phyloP scores from a whole-genome alignment of 2,329 filamentous ascomycete species.

The Eutypa lata region DNA sequence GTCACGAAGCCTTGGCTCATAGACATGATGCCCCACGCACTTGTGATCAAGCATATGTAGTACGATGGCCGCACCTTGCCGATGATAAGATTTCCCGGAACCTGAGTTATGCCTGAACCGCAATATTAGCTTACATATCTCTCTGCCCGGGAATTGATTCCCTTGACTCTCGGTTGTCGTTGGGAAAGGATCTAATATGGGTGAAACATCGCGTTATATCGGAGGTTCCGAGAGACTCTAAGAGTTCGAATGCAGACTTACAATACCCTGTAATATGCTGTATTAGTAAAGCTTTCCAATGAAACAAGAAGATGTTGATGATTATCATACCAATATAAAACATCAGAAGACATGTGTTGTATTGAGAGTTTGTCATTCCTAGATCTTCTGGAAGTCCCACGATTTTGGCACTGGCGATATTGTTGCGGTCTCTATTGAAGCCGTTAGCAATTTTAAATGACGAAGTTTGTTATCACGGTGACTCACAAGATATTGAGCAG shows the following conservation, averaged over 20 bases:
- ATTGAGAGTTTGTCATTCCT: constrained; percentile 8
- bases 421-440: constrained; percentile 8
- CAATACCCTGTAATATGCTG: not conserved
- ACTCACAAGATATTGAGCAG: constrained; percentile 13
- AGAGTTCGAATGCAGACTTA: not conserved
- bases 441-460: not conserved
- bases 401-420: constrained; percentile 14
- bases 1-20: constrained; percentile 31
- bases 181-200: too few relatives aligned
- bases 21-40: constrained; percentile 22
- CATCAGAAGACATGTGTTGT: constrained; percentile 13
- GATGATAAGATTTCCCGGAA: constrained; percentile 18
- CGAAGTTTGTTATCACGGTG: not conserved
- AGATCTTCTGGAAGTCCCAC: constrained; percentile 7
- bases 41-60: constrained; percentile 20
- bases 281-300: too few relatives aligned
- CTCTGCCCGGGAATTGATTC: too few relatives aligned
- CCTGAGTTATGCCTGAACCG: constrained; percentile 6
- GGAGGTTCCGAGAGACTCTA: not conserved
- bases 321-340: constrained; percentile 13
- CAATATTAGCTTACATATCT: not conserved
- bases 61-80: constrained; percentile 18
- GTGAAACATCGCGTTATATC: too few relatives aligned
- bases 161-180: too few relatives aligned
- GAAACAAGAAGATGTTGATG: too few relatives aligned